These are phyloP conservation scores for Blastobotrys elegans DNA, from an alignment of 1,139 yeast species.

Conservation along the genomic window DNA sequence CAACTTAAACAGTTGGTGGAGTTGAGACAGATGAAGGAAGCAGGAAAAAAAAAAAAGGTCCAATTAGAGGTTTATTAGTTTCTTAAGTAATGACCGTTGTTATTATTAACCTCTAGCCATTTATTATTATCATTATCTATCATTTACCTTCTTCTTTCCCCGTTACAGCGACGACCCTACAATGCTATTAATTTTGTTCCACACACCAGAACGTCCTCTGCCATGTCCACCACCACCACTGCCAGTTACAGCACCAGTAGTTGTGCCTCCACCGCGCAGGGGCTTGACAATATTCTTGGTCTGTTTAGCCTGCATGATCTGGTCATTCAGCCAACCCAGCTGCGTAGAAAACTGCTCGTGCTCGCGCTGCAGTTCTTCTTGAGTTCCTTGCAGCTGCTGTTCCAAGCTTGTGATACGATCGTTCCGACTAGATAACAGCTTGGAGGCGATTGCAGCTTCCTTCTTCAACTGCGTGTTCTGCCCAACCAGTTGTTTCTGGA, in stretches of 20 bases:
- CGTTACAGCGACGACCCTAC: too few species aligned
- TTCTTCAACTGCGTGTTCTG: slow-evolving; percentile 43
- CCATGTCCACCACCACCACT: background rate
- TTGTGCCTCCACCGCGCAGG: slow-evolving; percentile 42
- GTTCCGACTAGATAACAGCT: slow-evolving; percentile 56
- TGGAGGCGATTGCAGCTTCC: slow-evolving; percentile 51
- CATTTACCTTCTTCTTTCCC: too few species aligned
- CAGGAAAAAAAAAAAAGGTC: too few species aligned
- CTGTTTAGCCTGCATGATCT: background rate
- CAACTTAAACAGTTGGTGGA: too few species aligned
- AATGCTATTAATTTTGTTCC: slow-evolving; percentile 10
- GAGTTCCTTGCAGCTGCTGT: slow-evolving; percentile 47
- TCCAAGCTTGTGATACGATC: slow-evolving; percentile 56
- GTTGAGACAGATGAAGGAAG: too few species aligned
- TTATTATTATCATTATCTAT: too few species aligned
- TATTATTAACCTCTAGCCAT: too few species aligned
- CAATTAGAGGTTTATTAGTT: too few species aligned
- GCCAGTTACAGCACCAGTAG: too few species aligned
- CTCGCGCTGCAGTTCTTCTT: slow-evolving; percentile 46
- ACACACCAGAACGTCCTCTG: slow-evolving; percentile 4
- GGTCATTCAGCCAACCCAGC: slow-evolving; percentile 36
- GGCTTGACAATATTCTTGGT: slow-evolving; percentile 55
- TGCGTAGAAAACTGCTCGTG: slow-evolving; percentile 51
- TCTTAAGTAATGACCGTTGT: too few species aligned
- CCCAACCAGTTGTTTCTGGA: slow-evolving; percentile 42